Evolutionary conservation across 2,329 filamentous ascomycete species (phyloP), one percentile per base, ranked within the genome.

Genomic region (Curvularia hawaiiensis): DNA sequence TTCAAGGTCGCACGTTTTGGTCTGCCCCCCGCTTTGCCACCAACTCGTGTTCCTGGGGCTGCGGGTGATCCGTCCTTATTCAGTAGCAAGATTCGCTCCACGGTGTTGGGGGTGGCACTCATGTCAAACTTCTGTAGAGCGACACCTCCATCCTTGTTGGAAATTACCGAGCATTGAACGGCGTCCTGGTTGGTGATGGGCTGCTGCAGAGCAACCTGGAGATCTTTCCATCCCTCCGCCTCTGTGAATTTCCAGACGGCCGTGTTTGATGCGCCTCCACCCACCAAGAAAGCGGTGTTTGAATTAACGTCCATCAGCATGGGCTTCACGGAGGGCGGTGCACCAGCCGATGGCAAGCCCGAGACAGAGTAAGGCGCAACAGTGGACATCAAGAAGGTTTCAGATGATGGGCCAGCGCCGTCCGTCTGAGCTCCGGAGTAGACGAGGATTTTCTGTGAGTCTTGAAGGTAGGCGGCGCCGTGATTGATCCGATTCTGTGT

Each of bases 101-200:
- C 90, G 7, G 80, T 77, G 71, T 96, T 96, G 3, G 94, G 93
- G 0, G 88, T 86, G 10, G 83, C 81, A 14, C 83, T 83, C 77
- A 92, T 84, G 71, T 97, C 87, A 66, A 95, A 97, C 11, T 88
- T 86, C 66, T 92, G 87, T 18, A 98, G 79, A 39, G 88, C 86
- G 71, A 91, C 93, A 75, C 90, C 93, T 28, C 84, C 87, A 73
- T 97, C 91, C 41, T 86, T 83, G 22, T 89, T 90, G 12, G 81
- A 79, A n/a, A 96, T 77, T 4, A 97, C 69, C 0, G 86, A 81
- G 26, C 85, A 86, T 69, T 88, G 85, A 47, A 88, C 81, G 2
- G 82, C 79, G 2, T 82, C 81, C 53, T 85, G 83, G 68, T 86
- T 86, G 16, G 83, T 75, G 20, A 92, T 75, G 1, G 87, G 85